phyloP scores from a whole-genome alignment of 495 filamentous ascomycete genomes.

The Penicillium coprophilum region DNA sequence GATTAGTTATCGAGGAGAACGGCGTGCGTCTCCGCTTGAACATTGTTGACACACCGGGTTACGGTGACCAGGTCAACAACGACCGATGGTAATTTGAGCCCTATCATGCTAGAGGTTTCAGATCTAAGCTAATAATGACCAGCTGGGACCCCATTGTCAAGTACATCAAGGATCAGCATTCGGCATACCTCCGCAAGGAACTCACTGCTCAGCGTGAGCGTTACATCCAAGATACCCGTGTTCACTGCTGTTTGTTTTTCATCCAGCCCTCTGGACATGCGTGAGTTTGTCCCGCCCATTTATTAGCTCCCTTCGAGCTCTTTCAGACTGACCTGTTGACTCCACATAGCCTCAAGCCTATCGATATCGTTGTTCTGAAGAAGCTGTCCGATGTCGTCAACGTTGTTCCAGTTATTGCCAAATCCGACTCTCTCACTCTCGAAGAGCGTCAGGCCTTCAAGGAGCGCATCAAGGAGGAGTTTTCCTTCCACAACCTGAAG shows the following conservation, averaged over 20 bases:
- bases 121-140: slow-evolving; percentile 28
- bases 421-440: slow-evolving; percentile 92
- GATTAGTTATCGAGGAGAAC: slow-evolving; percentile 90
- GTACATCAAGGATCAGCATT: slow-evolving; percentile 99
- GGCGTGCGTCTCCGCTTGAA: slow-evolving; percentile 75
- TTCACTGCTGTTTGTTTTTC: slow-evolving; percentile 99
- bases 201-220: slow-evolving; percentile 99
- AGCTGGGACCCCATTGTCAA: slow-evolving; percentile 96
- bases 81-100: slow-evolving; percentile 62
- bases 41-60: slow-evolving; percentile 78
- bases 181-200: slow-evolving; percentile 98
- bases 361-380: slow-evolving; percentile 98
- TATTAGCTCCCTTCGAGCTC: background rate
- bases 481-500: slow-evolving; percentile 98
- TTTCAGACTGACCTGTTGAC: background rate
- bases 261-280: slow-evolving; percentile 98
- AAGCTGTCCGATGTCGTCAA: slow-evolving; percentile 99
- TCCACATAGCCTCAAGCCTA: slow-evolving; percentile 73
- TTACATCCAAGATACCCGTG: slow-evolving; percentile 98
- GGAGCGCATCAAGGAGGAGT: slow-evolving; percentile 99
- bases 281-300: slow-evolving; percentile 39
- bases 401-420: slow-evolving; percentile 97
- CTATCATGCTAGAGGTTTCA: slow-evolving; percentile 1
- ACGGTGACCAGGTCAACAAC: slow-evolving; percentile 81
- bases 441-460: slow-evolving; percentile 97